Conservation (phyloP, 352 stramenopile species). For the Pythium phragmitis region DNA sequence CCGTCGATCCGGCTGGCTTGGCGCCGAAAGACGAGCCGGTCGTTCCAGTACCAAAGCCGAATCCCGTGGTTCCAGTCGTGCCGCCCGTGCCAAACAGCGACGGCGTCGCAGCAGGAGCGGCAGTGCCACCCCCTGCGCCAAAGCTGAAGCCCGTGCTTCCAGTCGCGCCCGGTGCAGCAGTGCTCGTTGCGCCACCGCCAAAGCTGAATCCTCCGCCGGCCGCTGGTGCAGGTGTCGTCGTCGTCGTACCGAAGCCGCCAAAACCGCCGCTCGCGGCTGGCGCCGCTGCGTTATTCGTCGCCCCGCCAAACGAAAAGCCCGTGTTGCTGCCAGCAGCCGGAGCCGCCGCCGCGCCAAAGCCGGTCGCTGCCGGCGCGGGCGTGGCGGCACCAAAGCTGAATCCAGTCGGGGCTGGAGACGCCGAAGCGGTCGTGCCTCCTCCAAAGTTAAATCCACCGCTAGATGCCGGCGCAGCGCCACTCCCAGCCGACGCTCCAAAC, state of each 20-base stretch:
- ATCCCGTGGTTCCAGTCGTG: conserved; percentile 9
- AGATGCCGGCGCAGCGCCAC: conserved; percentile 11
- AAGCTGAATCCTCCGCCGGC: conserved; percentile 40
- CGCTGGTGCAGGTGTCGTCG: conserved; percentile 14
- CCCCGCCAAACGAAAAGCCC: conserved; percentile 56
- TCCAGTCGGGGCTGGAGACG: conserved; percentile 11
- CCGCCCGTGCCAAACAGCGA: conserved; percentile 12
- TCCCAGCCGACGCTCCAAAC: conserved; percentile 33
- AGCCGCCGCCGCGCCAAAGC: conserved; percentile 26
- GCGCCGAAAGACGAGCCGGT: conserved; percentile 15
- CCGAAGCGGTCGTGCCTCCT: conserved; percentile 27
- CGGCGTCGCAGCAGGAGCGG: conserved; percentile 1
- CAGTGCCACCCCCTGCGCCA: not conserved
- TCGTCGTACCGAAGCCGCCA: conserved; percentile 32
- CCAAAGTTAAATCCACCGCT: conserved; percentile 34
- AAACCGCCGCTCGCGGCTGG: conserved; percentile 24
- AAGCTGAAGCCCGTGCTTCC: conserved; percentile 36
- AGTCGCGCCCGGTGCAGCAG: conserved; percentile 27
- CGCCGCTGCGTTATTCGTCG: conserved; percentile 23
- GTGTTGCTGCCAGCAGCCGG: conserved; percentile 32
- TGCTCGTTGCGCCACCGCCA: conserved; percentile 24
- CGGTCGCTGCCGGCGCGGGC: conserved; percentile 19
- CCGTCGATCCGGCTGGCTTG: conserved; percentile 4
- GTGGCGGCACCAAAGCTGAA: conserved; percentile 34
- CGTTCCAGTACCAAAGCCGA: conserved; percentile 23